Evolutionary conservation across 345 rosid species (phyloP).

Genomic region (Bruguiera parviflora): DNA sequence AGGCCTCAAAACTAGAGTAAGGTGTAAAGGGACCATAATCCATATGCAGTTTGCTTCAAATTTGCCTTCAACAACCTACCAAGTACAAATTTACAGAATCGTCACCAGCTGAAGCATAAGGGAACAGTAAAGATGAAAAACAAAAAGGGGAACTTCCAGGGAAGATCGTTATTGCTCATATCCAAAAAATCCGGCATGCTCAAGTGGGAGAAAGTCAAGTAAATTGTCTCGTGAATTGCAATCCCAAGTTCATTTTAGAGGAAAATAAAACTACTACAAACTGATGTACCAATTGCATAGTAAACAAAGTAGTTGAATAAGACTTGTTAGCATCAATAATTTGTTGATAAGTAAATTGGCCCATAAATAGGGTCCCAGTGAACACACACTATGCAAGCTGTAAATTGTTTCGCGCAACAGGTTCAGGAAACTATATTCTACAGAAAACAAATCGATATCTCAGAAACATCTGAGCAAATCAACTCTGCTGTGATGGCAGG

Average conservation of each 20-base stretch:
- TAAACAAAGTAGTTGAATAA: not conserved
- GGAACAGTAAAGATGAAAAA: constrained; percentile 57
- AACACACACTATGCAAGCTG: too few species aligned
- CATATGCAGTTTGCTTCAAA: constrained; percentile 43
- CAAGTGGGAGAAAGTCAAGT: constrained; percentile 59
- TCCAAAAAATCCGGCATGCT: constrained; percentile 52
- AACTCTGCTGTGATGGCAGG: too few species aligned
- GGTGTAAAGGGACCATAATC: constrained; percentile 50
- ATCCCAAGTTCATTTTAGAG: constrained; percentile 62
- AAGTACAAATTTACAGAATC: constrained; percentile 20
- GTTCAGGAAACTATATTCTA: too few species aligned
- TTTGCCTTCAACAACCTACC: constrained; percentile 30
- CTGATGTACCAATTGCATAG: not conserved
- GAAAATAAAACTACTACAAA: constrained; percentile 9
- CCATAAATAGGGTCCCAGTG: too few species aligned
- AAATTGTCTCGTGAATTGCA: constrained; percentile 58
- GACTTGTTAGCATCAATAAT: not conserved
- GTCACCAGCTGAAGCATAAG: constrained; percentile 48
- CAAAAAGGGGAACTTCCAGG: constrained; percentile 66
- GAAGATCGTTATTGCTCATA: constrained; percentile 40
- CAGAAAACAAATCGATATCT: too few species aligned
- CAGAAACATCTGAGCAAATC: too few species aligned
- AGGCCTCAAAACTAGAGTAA: constrained; percentile 37
- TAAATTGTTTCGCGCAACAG: too few species aligned
- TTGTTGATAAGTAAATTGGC: not conserved